These are phyloP conservation scores for Patellifolia procumbens DNA, from an alignment of 179 eudicot species.

Conservation along the genomic window DNA sequence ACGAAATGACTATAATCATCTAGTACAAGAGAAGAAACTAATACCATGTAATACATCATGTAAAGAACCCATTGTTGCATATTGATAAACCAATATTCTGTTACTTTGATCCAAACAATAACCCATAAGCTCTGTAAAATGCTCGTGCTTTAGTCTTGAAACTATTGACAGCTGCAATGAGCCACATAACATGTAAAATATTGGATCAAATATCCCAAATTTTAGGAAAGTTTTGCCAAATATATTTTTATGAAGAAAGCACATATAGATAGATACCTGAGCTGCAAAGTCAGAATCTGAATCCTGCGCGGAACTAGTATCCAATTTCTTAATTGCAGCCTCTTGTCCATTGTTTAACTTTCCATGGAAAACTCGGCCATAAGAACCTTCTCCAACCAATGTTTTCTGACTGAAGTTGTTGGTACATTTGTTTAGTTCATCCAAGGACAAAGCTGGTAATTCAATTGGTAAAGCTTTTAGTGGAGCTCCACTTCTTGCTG, in stretches of 20 bases:
- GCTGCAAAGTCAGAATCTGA: conserved; percentile 70
- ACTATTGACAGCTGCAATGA: conserved; percentile 65
- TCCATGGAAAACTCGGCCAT: conserved; percentile 74
- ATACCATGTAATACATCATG: conserved; percentile 87
- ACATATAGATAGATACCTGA: conserved; percentile 48
- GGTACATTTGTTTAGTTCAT: conserved; percentile 63
- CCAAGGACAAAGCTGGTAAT: conserved; percentile 56
- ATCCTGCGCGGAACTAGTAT: conserved; percentile 61
- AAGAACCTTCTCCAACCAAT: conserved; percentile 87
- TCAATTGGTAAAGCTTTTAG: conserved; percentile 66
- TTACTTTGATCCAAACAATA: conserved; percentile 73
- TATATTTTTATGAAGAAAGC: background rate
- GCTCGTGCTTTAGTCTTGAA: conserved; percentile 79
- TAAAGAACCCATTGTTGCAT: conserved; percentile 75
- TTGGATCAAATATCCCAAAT: background rate
- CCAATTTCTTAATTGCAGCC: conserved; percentile 77
- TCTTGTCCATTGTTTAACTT: conserved; percentile 45
- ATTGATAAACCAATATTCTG: conserved; percentile 70
- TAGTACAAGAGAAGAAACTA: background rate
- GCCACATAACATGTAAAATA: conserved; percentile 12
- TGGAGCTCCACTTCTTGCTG: conserved; percentile 54
- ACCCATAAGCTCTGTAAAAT: conserved; percentile 70
- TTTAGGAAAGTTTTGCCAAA: too few relatives aligned
- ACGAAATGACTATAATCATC: too few relatives aligned
- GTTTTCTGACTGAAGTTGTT: conserved; percentile 63